Evolutionary conservation across 805 yeast species (phyloP).

Genomic region (Pichia thaimueangensis): DNA sequence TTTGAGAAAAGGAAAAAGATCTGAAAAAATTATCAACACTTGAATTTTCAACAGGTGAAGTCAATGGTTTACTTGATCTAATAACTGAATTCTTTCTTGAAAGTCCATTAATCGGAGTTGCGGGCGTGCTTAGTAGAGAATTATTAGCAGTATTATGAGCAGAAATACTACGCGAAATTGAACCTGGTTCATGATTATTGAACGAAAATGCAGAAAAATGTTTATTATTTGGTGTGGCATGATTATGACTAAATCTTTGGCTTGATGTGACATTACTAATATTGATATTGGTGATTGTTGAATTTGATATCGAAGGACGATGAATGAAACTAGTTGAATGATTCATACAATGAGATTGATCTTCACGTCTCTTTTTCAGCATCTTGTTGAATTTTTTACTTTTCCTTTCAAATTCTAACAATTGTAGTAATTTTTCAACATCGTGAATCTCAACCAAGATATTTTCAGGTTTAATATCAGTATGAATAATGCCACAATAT

Average conservation of each 20-base stretch:
- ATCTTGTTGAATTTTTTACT: slow-evolving; percentile 20
- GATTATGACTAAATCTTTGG: slow-evolving; percentile 1
- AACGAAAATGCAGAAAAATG: not conserved
- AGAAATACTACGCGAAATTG: slow-evolving; percentile 7
- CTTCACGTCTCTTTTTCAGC: slow-evolving; percentile 18
- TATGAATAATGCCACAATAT: slow-evolving; percentile 61
- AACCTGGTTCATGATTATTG: not conserved
- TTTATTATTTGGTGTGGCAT: not conserved
- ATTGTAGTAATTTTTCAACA: slow-evolving; percentile 43
- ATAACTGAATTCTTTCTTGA: slow-evolving; percentile 23
- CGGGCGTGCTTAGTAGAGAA: not conserved
- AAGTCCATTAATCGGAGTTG: slow-evolving; percentile 2
- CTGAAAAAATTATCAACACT: slow-evolving; percentile 31
- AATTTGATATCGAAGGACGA: not conserved
- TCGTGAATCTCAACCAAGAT: slow-evolving; percentile 49
- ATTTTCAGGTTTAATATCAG: slow-evolving; percentile 75
- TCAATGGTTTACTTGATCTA: slow-evolving; percentile 42
- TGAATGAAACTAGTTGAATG: not conserved
- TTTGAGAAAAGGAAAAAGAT: slow-evolving; percentile 30
- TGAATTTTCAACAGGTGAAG: slow-evolving; percentile 35
- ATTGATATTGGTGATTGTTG: not conserved
- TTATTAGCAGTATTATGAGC: not conserved
- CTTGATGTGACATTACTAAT: not conserved
- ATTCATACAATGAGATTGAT: slow-evolving; percentile 11
- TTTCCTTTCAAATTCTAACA: slow-evolving; percentile 34